Evolutionary conservation across 2,329 filamentous ascomycete species (phyloP), one percentile per base, ranked within the genome.

Genomic region (Aspergillus versicolor): DNA sequence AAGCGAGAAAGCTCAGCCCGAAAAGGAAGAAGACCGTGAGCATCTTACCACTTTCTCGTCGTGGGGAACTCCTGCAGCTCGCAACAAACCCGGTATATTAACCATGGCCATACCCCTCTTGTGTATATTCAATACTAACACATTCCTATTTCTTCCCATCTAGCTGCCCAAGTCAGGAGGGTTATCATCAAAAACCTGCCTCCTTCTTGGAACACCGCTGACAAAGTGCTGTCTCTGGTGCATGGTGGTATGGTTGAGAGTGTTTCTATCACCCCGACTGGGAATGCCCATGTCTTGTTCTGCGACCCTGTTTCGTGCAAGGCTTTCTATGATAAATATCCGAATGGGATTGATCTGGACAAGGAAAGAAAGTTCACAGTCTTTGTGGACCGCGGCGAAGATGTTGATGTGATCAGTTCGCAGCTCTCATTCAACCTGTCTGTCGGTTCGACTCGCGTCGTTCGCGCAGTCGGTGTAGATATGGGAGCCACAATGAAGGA

Each of bases 371-470:
- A 65, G 41, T 57, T 64, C 15, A 66, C 68, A 1, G 63, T 79
- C 45, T 63, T 76, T 5, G 70, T 75, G 17, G 71, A 75, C 13
- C 66, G 79, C n/a, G 67, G 70, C 1, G 68, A 75, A 8, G 65
- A 73, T 0, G 68, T 81, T 8, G 70, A 76, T 37, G 63, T 73
- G 5, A 64, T 76, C 57, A 76, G 76, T 55, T 75, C 76, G 9
- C 67, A 76, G 30, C 67, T 82, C 17, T 67, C 67, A 5, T 73
- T 73, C 38, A 74, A 73, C 50, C 71, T 76, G 9, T 72, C 75
- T 1, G 66, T 70, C 2, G 75, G 75, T 1, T 71, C 73, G 4
- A 77, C 79, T 22, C 77, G 80, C 32, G 79, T 78, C 48, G 71
- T 83, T 13, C 75, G 76, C 46, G 77, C 74, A 19, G 65, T 75